Evolutionary conservation across 2,329 filamentous ascomycete species (phyloP).

Genomic region (Aspergillus costaricaensis): DNA sequence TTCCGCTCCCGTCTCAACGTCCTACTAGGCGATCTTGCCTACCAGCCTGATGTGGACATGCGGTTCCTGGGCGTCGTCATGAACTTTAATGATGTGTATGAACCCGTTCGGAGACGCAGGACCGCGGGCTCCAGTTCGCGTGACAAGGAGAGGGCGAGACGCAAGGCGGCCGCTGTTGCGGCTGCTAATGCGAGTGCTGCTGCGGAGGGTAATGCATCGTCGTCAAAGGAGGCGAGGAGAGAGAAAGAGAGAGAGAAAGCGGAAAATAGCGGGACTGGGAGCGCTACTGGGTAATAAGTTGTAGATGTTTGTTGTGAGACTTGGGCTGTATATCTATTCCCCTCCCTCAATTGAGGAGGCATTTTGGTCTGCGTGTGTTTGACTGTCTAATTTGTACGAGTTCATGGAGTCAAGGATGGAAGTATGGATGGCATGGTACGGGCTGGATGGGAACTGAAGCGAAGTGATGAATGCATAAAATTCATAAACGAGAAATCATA

Average conservation of each 20-base stretch:
- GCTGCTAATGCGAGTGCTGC: conserved; percentile 18
- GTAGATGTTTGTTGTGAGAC: background rate
- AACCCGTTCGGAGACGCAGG: conserved; percentile 66
- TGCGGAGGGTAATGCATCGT: conserved; percentile 13
- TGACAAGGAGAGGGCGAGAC: conserved; percentile 33
- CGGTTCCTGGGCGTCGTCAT: conserved; percentile 93
- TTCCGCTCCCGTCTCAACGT: conserved; percentile 78
- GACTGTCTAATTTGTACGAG: no score
- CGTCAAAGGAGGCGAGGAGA: conserved; percentile 23
- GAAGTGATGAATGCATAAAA: background rate
- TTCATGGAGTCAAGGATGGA: background rate
- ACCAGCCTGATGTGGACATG: conserved; percentile 94
- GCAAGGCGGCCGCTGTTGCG: conserved; percentile 27
- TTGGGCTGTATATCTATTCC: background rate
- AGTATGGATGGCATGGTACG: background rate
- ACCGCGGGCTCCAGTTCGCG: conserved; percentile 32
- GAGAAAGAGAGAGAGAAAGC: conserved; percentile 23
- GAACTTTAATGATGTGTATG: conserved; percentile 98
- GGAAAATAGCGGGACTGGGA: conserved; percentile 9
- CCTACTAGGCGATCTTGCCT: conserved; percentile 83
- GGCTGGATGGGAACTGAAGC: background rate
- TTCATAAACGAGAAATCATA: background rate
- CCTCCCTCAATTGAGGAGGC: background rate
- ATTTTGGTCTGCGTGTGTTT: background rate
- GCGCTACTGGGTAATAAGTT: conserved; percentile 1